phyloP scores from a whole-genome alignment of 106 monocot genomes.

The Chionographis japonica region DNA sequence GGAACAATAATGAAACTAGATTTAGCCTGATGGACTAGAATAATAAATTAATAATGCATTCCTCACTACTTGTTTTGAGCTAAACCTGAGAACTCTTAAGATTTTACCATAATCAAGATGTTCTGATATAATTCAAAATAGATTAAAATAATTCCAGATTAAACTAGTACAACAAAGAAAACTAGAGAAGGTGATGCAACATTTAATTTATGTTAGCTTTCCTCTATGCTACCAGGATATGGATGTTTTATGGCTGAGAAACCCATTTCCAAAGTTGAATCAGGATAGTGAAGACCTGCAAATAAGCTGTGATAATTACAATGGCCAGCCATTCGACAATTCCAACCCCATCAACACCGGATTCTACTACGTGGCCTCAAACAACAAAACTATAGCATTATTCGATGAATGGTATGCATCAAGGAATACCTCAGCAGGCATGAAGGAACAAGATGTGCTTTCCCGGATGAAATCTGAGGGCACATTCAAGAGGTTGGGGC shows the following conservation, averaged over 20 bases:
- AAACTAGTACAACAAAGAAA: too few relatives aligned
- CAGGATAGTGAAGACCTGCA: slow-evolving; percentile 34
- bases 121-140: too few relatives aligned
- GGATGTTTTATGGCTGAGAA: slow-evolving; percentile 40
- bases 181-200: neutral
- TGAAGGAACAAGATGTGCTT: slow-evolving; percentile 76
- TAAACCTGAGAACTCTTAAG: too few relatives aligned
- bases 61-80: too few relatives aligned
- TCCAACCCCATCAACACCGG: slow-evolving; percentile 51
- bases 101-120: too few relatives aligned
- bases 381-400: slow-evolving; percentile 37
- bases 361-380: slow-evolving; percentile 55
- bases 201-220: neutral
- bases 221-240: slow-evolving; percentile 16
- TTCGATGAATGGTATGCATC: slow-evolving; percentile 53
- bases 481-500: slow-evolving; percentile 18
- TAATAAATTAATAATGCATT: too few relatives aligned
- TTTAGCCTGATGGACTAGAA: too few relatives aligned
- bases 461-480: slow-evolving; percentile 31
- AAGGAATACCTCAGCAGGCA: slow-evolving; percentile 21
- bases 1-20: too few relatives aligned
- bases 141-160: too few relatives aligned
- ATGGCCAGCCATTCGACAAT: slow-evolving; percentile 32
- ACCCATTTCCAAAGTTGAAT: slow-evolving; percentile 20
- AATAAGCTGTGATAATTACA: slow-evolving; percentile 46